phyloP scores from a whole-genome alignment of 495 filamentous ascomycete genomes.

The Echria macrotheca region DNA sequence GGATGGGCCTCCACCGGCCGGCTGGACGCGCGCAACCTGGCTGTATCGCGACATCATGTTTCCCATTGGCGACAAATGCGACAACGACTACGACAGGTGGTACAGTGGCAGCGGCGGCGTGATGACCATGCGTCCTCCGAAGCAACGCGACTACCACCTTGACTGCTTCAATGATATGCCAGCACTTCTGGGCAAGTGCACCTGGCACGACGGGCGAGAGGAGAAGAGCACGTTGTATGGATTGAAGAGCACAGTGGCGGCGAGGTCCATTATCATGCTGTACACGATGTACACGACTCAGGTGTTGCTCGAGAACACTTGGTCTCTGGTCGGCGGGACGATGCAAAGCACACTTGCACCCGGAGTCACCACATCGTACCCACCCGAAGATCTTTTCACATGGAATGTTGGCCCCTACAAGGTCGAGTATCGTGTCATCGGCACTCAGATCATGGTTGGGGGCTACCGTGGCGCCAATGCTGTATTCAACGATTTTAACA shows the following conservation, averaged over 20 bases:
- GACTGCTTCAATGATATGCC: background rate
- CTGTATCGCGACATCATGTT: background rate
- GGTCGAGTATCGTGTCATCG: background rate
- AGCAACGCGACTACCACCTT: too few species aligned
- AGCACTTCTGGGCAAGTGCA: background rate
- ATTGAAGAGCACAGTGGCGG: background rate
- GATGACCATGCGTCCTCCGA: background rate
- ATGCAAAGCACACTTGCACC: background rate
- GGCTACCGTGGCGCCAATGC: background rate
- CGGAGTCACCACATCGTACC: background rate
- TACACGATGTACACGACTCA: background rate
- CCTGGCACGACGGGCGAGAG: background rate
- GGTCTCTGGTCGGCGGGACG: background rate
- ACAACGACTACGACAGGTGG: constrained; percentile 4
- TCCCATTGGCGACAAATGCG: background rate
- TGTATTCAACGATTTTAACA: background rate
- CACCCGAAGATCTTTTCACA: background rate
- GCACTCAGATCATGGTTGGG: background rate
- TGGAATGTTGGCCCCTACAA: background rate
- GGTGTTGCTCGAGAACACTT: background rate
- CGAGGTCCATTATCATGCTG: background rate
- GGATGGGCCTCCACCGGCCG: background rate
- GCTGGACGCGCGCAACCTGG: background rate
- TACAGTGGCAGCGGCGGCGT: background rate
- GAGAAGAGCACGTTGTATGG: background rate